Evolutionary conservation across 805 yeast genomes (phyloP), one percentile per base, ranked within the genome.

Genomic region (Kluyveromyces wickerhamii): DNA sequence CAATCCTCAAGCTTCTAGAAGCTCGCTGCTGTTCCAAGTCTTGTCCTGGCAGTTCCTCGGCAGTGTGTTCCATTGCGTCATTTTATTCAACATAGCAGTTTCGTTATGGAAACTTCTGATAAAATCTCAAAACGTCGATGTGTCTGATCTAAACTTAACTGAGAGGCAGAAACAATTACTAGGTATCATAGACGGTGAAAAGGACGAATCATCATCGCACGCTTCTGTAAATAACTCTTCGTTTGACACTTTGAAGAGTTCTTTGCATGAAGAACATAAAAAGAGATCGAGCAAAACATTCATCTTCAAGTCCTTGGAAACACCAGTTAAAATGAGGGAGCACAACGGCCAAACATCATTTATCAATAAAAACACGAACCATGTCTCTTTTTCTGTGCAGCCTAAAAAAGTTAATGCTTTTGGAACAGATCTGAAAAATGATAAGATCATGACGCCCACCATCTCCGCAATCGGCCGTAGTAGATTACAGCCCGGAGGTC

Each of bases 141-240:
- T 53, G 16, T 46, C 49, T n/a, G 66, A 63, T 44, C 36, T 61
- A 13, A 43, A 53, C 13, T 27, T 63, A 29, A 49, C 49, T 6
- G 40, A 47, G 3, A 50, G 50, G 8, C 69, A 63, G 37, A 54
- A 51, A 40, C 40, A 45, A n/a, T 44, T 63, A 16, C 39, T 64
- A 21, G 67, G 67, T 0, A 39, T 64, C 12, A 20, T 26, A 2
- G 42, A 39, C 8, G 18, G n/a, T 5, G 11, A 21, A 7, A 21
- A 21, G 22, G 22, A 21, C 22, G 22, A 7, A n/a, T n/a, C 11
- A 12, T 23, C 26, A n/a, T 6, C 9, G 9, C 11, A 9, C 11
- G 23, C 23, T 21, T 11, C 23, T 9, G 23, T 21, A 11, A 11
- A 9, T 9, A 9, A 21, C 11, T 9, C 23, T 9, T 9, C 9